Percentiles rank a stretch among this genome's conserved stretches.
phyloP scores from a whole-genome alignment of 2,329 filamentous ascomycete genomes.

The Venturia pyrina region DNA sequence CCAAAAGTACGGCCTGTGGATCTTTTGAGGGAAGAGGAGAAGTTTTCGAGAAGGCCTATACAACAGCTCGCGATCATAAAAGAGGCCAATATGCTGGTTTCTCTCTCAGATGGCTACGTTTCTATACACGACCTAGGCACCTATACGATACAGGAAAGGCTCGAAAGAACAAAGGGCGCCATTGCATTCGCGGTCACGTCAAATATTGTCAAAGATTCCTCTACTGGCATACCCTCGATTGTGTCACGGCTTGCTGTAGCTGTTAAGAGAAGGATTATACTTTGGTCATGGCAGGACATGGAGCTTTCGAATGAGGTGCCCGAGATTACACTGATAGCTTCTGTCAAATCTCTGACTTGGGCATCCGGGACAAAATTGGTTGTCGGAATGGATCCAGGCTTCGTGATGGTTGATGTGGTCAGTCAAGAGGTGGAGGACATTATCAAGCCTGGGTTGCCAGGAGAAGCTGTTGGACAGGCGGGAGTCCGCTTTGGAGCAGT shows the following conservation, averaged over 20 bases:
- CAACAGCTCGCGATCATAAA: conserved; percentile 95
- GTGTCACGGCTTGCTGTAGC: conserved; percentile 86
- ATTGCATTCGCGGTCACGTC: conserved; percentile 86
- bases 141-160: conserved; percentile 70
- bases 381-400: conserved; percentile 83
- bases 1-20: conserved; percentile 51
- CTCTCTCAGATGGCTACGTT: conserved; percentile 80
- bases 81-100: conserved; percentile 84
- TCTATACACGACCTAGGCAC: conserved; percentile 82
- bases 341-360: conserved; percentile 86
- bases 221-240: conserved; percentile 82
- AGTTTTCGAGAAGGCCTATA: conserved; percentile 81
- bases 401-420: conserved; percentile 77
- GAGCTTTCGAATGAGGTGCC: conserved; percentile 68
- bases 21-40: conserved; percentile 82
- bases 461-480: conserved; percentile 53
- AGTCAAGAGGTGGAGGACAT: conserved; percentile 68
- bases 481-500: conserved; percentile 72
- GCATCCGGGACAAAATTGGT: conserved; percentile 77
- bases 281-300: conserved; percentile 96
- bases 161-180: conserved; percentile 78
- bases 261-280: conserved; percentile 76
- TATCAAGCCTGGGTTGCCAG: conserved; percentile 62
- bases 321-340: conserved; percentile 64
- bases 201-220: conserved; percentile 83